Conservation (phyloP, 164 flowering plant species). For the Euptelea pleiosperma region DNA sequence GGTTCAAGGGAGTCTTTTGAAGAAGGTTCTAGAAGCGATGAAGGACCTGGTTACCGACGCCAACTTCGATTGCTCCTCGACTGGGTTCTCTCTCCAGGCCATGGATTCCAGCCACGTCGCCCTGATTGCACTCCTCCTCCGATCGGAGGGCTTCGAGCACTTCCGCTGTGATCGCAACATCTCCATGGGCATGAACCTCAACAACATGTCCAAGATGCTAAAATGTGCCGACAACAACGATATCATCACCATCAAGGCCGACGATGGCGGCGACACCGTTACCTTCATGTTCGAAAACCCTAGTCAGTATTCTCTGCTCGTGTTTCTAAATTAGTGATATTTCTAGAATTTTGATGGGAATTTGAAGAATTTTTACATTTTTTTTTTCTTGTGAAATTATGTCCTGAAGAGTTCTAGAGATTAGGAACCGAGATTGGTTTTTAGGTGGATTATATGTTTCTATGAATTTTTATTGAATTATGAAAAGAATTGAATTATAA, state of each 20-base stretch:
- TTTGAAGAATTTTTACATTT: too few species aligned
- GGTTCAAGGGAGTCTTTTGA: constrained; percentile 46
- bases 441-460: too few species aligned
- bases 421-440: too few species aligned
- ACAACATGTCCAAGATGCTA: constrained; percentile 50
- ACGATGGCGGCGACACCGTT: constrained; percentile 43
- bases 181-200: constrained; percentile 53
- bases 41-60: constrained; percentile 54
- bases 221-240: constrained; percentile 49
- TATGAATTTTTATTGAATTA: too few species aligned
- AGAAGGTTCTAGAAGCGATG: constrained; percentile 47
- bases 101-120: constrained; percentile 62
- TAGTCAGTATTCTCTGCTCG: constrained; percentile 35
- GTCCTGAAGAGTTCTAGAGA: too few species aligned
- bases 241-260: constrained; percentile 50
- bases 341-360: constrained; percentile 2
- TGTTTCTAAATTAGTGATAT: too few species aligned
- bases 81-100: constrained; percentile 56
- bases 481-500: too few species aligned
- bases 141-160: constrained; percentile 57
- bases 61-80: constrained; percentile 55
- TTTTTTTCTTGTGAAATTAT: too few species aligned
- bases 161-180: constrained; percentile 49
- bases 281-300: constrained; percentile 58
- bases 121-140: constrained; percentile 46